Evolutionary conservation across 768 basidiomycete genomes (phyloP).

Genomic region (Stropharia rugosoannulata): DNA sequence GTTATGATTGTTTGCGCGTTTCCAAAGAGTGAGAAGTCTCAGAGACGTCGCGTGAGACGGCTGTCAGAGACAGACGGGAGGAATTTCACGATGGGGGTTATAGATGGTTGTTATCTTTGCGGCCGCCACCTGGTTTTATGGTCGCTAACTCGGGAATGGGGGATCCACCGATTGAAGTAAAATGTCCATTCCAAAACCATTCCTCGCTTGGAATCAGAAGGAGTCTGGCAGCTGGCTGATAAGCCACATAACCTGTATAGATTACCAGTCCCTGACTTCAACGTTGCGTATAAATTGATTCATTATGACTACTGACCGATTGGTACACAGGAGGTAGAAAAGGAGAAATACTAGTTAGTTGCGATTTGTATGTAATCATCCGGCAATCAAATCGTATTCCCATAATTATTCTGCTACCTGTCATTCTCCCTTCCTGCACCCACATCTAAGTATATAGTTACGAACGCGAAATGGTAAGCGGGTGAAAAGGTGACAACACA

Average conservation of each 20-base stretch:
- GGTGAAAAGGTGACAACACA: not conserved
- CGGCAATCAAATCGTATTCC: constrained; percentile 5
- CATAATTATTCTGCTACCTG: not conserved
- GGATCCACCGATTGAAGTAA: too few species aligned
- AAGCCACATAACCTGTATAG: too few species aligned
- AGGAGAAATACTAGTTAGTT: not conserved
- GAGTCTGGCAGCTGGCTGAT: too few species aligned
- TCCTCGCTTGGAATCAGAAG: too few species aligned
- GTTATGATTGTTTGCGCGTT: constrained; percentile 1
- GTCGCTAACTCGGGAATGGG: too few species aligned
- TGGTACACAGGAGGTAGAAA: too few species aligned
- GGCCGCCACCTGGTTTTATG: not conserved
- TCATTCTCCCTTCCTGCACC: not conserved
- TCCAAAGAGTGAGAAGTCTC: constrained; percentile 8
- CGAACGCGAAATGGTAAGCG: constrained; percentile 8
- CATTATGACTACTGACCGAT: too few species aligned
- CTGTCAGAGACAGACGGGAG: not conserved
- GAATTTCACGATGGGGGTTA: constrained; percentile 5
- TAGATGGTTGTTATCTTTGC: constrained; percentile 2
- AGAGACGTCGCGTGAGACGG: constrained; percentile 12
- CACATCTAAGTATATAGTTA: not conserved
- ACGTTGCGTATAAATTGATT: too few species aligned
- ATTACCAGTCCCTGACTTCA: too few species aligned
- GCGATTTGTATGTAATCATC: constrained; percentile 1
- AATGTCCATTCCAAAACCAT: too few species aligned